These are phyloP conservation scores for Lasiodiplodia sp. DNA, from an alignment of 2,329 filamentous ascomycete genomes.

Conservation along the genomic window DNA sequence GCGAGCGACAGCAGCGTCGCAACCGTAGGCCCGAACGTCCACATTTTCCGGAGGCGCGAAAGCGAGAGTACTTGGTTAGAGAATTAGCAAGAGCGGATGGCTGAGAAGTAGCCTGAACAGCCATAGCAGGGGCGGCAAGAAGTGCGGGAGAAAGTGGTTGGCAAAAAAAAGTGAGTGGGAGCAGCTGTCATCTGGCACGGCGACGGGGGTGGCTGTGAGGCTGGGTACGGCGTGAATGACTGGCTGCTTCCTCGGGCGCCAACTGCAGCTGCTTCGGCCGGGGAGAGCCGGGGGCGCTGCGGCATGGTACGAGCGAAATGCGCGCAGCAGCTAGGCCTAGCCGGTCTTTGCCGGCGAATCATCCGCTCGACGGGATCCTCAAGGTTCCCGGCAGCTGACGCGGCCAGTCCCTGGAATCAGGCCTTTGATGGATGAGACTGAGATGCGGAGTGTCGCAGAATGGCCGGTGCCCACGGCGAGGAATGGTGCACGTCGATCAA, in stretches of 20 bases:
- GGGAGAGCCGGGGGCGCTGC: background rate
- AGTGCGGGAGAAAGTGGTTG: background rate
- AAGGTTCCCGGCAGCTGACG: background rate
- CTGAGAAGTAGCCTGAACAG: background rate
- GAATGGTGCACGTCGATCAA: background rate
- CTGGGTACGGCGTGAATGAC: background rate
- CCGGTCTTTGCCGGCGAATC: slow-evolving; percentile 3
- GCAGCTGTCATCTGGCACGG: background rate
- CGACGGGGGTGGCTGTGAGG: slow-evolving; percentile 23
- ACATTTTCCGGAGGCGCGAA: background rate
- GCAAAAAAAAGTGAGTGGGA: background rate
- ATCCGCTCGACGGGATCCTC: background rate
- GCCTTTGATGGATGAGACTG: background rate
- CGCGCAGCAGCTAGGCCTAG: background rate
- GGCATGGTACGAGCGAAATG: slow-evolving; percentile 9
- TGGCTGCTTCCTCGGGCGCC: background rate
- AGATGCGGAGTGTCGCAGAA: background rate
- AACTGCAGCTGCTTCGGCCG: background rate
- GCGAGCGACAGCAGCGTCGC: slow-evolving; percentile 10
- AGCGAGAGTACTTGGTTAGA: background rate
- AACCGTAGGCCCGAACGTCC: background rate
- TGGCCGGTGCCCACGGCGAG: background rate
- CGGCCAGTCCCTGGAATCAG: background rate
- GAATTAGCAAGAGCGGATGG: background rate
- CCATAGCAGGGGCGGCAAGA: background rate